Evolutionary conservation across 2,329 filamentous ascomycete genomes (phyloP), one percentile per base, ranked within the genome.

Genomic region (Nectriaceae sp.): DNA sequence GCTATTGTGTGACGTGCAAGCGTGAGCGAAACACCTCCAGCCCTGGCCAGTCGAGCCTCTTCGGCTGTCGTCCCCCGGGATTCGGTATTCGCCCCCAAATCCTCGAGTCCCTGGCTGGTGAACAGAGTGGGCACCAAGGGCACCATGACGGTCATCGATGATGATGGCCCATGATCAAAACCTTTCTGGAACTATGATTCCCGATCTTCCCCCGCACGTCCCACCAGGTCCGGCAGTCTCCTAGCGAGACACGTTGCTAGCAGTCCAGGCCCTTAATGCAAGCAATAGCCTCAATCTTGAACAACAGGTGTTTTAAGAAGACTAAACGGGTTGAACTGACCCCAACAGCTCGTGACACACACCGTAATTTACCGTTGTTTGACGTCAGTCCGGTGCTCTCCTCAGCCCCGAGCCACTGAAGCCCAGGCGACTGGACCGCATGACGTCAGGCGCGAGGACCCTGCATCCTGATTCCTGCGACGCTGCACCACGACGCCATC

Each of bases 381-480:
- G 59, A 62, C 59, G 59, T 62, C 59, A 62, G 55, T 48, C 47
- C 56, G 49, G n/a, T 13, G 42, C 24, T 31, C 40, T 31, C 40
- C 42, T 31, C 46, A 11, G 16, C 33, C 16, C 33, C 33, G 16
- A 11, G 10, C 33, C 33, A 16, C 19, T 20, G 46, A 38, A 44
- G 44, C 44, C 36, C 15, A 29, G 42, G 42, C 19, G 37, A 21
- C 26, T 41, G 26, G 47, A 31, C 45, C 57, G 39, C 40, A 62
- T 62, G 59, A 62, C 59, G 59, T 62, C 57, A 56, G 40, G 35
- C 50, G 52, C 46, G 24, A 50, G 49, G 59, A 55, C 59, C 57
- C 59, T 59, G 49, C 41, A 57, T 56, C 40, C 40, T 40, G 38
- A 11, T 21, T 4, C 40, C 18, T 40, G 15, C 22, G n/a, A 24